Evolutionary conservation across 768 basidiomycete species (phyloP).

Genomic region (Lepiota venenata): DNA sequence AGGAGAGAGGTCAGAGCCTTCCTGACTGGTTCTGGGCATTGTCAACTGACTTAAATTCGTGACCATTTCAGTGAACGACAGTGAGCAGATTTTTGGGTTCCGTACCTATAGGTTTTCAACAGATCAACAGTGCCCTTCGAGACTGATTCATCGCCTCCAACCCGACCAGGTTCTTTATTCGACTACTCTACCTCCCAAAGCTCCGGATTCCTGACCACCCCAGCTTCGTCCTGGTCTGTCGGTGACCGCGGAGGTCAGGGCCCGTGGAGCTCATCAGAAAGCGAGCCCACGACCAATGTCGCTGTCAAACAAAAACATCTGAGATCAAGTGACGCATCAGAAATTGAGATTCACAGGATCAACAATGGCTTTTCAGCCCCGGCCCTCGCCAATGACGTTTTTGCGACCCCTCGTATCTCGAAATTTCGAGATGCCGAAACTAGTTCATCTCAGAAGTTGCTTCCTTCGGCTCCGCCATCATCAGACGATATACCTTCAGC

Average conservation of each 20-base stretch:
- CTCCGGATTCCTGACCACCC: background rate
- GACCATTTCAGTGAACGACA: background rate
- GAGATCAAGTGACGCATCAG: background rate
- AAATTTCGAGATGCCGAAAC: background rate
- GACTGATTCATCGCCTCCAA: background rate
- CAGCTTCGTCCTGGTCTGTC: constrained; percentile 2
- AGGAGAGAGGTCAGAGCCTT: constrained; percentile 1
- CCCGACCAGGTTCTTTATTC: background rate
- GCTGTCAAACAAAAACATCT: background rate
- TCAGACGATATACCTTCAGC: background rate
- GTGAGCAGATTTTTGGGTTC: background rate
- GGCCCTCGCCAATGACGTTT: background rate
- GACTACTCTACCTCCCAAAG: background rate
- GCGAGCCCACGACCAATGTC: background rate
- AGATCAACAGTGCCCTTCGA: background rate
- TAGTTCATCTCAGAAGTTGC: background rate
- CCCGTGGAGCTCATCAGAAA: background rate
- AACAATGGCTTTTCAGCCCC: background rate
- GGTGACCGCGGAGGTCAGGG: background rate
- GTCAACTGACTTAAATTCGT: background rate
- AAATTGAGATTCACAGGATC: background rate
- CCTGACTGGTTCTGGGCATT: background rate
- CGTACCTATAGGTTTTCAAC: background rate
- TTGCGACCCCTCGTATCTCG: background rate
- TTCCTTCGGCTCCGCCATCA: background rate